Conservation (phyloP, 1,139 yeast species). For the Yamadazyma friedrichii region DNA sequence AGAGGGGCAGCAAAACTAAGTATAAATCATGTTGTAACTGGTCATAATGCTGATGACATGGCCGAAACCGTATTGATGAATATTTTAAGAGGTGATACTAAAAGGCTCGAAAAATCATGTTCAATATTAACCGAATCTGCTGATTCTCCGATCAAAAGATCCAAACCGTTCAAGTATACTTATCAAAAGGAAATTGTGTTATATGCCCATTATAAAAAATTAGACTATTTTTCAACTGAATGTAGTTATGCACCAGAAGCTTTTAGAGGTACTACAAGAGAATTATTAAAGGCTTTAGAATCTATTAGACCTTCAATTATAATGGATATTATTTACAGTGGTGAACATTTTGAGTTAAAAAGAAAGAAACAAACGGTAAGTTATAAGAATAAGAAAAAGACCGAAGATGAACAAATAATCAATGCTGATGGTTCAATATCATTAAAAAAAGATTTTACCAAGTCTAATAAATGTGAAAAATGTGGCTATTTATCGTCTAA, state of each 20-base stretch:
- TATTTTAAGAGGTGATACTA: conserved; percentile 90
- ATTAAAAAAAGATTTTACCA: conserved; percentile 38
- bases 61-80: conserved; percentile 98
- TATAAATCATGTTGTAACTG: conserved; percentile 91
- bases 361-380: conserved; percentile 46
- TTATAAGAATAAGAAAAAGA: conserved; percentile 28
- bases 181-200: conserved; percentile 97
- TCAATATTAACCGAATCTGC: conserved; percentile 77
- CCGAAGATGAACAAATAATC: conserved; percentile 44
- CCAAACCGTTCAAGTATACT: conserved; percentile 93
- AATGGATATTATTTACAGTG: conserved; percentile 90
- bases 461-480: conserved; percentile 76
- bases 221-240: conserved; percentile 96
- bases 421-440: conserved; percentile 62
- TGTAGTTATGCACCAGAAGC: conserved; percentile 99
- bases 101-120: conserved; percentile 88
- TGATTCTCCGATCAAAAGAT: conserved; percentile 82
- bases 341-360: conserved; percentile 77
- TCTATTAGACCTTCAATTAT: conserved; percentile 91
- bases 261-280: conserved; percentile 95
- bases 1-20: conserved; percentile 91
- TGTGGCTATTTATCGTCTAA: conserved; percentile 94
- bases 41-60: conserved; percentile 99
- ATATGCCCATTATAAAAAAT: conserved; percentile 92
- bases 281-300: conserved; percentile 84